Evolutionary conservation across 1,139 yeast genomes (phyloP).

Genomic region (Spathaspora sp.): DNA sequence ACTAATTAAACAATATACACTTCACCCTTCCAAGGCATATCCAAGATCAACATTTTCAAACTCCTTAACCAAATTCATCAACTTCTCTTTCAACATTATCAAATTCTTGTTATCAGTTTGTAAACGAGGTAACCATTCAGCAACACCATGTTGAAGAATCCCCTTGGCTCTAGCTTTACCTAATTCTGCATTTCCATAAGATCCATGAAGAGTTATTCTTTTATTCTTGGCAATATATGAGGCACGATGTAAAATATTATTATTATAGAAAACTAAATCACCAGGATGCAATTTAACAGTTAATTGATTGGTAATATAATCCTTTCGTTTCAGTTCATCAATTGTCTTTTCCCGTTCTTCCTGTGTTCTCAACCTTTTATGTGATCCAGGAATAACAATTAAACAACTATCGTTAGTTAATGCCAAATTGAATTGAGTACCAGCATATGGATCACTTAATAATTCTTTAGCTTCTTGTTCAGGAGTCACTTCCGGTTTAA

Average conservation of each 20-base stretch:
- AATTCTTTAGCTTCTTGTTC: conserved; percentile 47
- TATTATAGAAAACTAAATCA: conserved; percentile 54
- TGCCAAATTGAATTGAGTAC: conserved; percentile 57
- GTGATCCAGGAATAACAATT: conserved; percentile 54
- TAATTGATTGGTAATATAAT: conserved; percentile 40
- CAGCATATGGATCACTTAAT: conserved; percentile 45
- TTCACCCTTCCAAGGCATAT: conserved; percentile 44
- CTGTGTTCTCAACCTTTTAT: conserved; percentile 45
- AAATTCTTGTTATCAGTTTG: conserved; percentile 38
- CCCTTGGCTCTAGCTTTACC: conserved; percentile 51
- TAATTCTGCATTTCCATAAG: conserved; percentile 48
- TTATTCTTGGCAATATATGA: conserved; percentile 39
- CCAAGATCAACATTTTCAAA: conserved; percentile 43
- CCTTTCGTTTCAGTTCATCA: conserved; percentile 31
- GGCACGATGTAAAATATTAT: conserved; percentile 54
- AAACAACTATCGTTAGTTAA: conserved; percentile 50
- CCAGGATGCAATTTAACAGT: conserved; percentile 51
- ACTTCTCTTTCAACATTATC: conserved; percentile 32
- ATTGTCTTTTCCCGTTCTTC: conserved; percentile 48
- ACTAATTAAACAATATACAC: no score
- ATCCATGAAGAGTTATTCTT: conserved; percentile 53
- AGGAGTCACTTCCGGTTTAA: conserved; percentile 48
- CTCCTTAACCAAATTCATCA: conserved; percentile 37
- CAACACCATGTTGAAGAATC: conserved; percentile 56
- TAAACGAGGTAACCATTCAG: conserved; percentile 48